These are phyloP conservation scores for Fraxinus sp. DNA, from an alignment of 305 asterid species.

Conservation along the genomic window DNA sequence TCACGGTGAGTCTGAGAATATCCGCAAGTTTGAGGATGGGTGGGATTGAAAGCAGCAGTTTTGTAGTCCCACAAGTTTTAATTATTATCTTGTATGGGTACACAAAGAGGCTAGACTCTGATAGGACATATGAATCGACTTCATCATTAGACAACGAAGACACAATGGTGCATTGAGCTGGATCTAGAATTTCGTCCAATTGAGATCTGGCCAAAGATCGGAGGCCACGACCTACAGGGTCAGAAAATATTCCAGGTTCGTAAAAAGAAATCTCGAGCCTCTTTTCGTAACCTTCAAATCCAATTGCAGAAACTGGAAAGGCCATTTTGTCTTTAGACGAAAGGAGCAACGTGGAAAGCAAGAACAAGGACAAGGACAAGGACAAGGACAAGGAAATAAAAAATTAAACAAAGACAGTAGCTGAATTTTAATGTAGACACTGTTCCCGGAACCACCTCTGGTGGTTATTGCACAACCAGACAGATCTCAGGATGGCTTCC, in stretches of 20 bases:
- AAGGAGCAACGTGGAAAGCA: constrained; percentile 27
- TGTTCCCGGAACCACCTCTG: constrained; percentile 30
- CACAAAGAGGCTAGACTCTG: constrained; percentile 87
- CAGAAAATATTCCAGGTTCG: constrained; percentile 52
- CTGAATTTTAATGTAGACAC: constrained; percentile 24
- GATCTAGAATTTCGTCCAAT: constrained; percentile 67
- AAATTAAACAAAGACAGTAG: constrained; percentile 10
- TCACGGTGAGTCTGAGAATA: constrained; percentile 48
- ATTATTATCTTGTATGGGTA: constrained; percentile 67
- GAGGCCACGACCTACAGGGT: constrained; percentile 54
- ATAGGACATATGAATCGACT: constrained; percentile 77
- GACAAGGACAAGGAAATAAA: constrained; percentile 6
- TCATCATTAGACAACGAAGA: constrained; percentile 65
- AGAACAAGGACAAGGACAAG: neutral
- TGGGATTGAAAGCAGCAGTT: constrained; percentile 75
- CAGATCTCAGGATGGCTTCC: constrained; percentile 82
- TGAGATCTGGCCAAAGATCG: constrained; percentile 59
- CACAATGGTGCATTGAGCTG: constrained; percentile 89
- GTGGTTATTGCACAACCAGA: constrained; percentile 27
- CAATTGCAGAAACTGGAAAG: constrained; percentile 60
- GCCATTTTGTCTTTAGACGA: constrained; percentile 47
- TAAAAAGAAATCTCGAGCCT: constrained; percentile 75
- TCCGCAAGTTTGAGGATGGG: constrained; percentile 55
- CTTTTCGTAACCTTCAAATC: constrained; percentile 88
- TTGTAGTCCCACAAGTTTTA: constrained; percentile 89